Evolutionary conservation across 1,284 basidiomycete species (phyloP), one percentile per base, ranked within the genome.

Genomic region (Acaromyces ingoldii): DNA sequence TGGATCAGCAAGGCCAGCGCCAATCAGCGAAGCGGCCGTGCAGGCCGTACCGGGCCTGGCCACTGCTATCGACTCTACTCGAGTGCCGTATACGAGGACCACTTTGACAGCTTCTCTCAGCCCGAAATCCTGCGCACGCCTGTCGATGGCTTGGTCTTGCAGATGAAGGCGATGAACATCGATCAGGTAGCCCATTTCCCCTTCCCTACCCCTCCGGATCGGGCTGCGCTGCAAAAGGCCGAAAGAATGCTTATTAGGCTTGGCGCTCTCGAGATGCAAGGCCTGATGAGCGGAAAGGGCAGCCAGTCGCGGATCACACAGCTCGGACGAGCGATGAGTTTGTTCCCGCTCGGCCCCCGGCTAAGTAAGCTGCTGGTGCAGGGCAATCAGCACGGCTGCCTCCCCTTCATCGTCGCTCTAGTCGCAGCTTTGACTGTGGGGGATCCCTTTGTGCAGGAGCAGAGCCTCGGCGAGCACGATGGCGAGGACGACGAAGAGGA

Each of bases 161-260:
- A 96, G 77, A 98, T 99, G 95, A 98, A 99, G 81, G 86, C 85
- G 74, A 97, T 99, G 92, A 91, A 96, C 72, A 92, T 99, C 57
- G 92, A 97, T 70, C 82, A 89, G 0, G 91, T 98, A 21, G 82
- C 89, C 66, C 96, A 97, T 77, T 99, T 99, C 76, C 95, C 95
- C 9, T 98, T 98, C 78, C 95, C 95, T 0, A 97, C 95, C 0
- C 86, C 93, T 7, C 95, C 95, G 0, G 89, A 97, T 73, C 83
- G 87, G n/a, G 67, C 77, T 3, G 82, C 84, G 9, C 79, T 99
- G 25, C 81, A 80, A 50, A 86, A 86, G 67, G 91, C 95, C 1
- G 93, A 99, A 76, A 83, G 81, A 37, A 80, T 86, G 2, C 80
- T 99, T 30, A 82, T 80, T 13, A 82, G 89, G 67, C 83, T 99